phyloP scores from a whole-genome alignment of 2,329 filamentous ascomycete species.

The Verticillium dahliae region DNA sequence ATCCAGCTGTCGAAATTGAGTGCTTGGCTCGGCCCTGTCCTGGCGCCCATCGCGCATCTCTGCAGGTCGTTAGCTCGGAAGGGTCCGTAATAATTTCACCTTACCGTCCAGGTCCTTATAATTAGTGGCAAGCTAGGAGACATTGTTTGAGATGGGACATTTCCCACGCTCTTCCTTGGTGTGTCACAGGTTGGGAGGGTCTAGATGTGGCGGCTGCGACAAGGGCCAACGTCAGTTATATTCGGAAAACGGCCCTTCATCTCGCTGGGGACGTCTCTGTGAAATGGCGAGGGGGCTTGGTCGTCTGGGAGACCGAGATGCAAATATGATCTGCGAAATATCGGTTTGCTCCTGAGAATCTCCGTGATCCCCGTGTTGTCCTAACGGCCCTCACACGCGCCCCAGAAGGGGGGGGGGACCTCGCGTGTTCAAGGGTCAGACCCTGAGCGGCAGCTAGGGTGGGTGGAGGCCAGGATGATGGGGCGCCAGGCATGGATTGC shows the following conservation, averaged over 20 bases:
- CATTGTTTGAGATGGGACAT: background rate
- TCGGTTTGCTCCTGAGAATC: background rate
- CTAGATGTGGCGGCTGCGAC: background rate
- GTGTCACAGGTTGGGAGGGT: background rate
- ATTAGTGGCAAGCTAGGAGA: background rate
- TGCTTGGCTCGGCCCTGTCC: background rate
- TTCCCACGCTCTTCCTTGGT: background rate
- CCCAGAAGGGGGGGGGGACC: background rate
- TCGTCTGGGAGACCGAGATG: background rate
- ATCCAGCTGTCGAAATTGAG: background rate
- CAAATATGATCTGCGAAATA: background rate
- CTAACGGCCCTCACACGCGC: background rate
- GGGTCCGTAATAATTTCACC: background rate
- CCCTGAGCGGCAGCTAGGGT: conserved; percentile 2
- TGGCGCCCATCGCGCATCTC: background rate
- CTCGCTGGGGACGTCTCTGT: background rate
- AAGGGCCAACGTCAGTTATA: background rate
- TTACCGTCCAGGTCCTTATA: background rate
- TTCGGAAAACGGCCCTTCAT: background rate
- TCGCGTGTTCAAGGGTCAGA: background rate
- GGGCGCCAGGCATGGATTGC: background rate
- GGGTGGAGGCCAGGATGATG: background rate
- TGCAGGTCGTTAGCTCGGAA: background rate
- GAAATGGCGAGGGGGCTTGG: background rate
- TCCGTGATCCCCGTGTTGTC: background rate